These are phyloP conservation scores for Thermomucor indicae-seudaticae DNA, from an alignment of 371 early-diverging fungal species.

Conservation along the genomic window DNA sequence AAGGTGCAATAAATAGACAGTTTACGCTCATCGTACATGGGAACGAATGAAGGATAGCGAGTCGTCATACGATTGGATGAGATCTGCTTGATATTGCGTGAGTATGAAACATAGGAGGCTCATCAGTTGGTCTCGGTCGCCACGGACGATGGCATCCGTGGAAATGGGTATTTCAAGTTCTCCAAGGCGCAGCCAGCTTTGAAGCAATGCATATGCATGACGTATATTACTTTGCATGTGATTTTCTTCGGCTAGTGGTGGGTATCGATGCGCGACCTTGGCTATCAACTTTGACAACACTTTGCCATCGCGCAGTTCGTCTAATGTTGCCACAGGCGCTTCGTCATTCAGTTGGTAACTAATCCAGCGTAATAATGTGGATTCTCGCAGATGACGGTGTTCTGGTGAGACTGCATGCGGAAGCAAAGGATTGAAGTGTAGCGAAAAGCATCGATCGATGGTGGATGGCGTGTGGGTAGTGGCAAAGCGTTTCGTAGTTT, in stretches of 20 bases:
- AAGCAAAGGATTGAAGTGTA: slow-evolving; percentile 4
- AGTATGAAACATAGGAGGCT: slow-evolving; percentile 27
- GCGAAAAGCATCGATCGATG: slow-evolving; percentile 4
- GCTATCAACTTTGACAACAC: background rate
- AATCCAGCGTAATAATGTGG: slow-evolving; percentile 11
- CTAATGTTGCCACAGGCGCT: slow-evolving; percentile 1
- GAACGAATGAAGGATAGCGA: slow-evolving; percentile 22
- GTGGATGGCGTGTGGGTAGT: slow-evolving; percentile 8
- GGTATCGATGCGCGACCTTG: background rate
- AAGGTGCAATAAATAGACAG: background rate
- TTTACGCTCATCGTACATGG: slow-evolving; percentile 20
- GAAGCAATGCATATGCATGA: background rate
- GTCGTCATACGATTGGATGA: slow-evolving; percentile 17
- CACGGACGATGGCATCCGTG: slow-evolving; percentile 4
- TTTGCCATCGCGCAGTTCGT: slow-evolving; percentile 1
- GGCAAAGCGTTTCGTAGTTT: slow-evolving; percentile 3
- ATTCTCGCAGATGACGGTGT: slow-evolving; percentile 13
- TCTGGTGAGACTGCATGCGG: slow-evolving; percentile 7
- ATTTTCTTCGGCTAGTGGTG: background rate
- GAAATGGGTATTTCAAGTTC: background rate
- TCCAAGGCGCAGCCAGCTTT: slow-evolving; percentile 2
- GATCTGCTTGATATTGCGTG: slow-evolving; percentile 28
- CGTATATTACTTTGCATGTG: background rate
- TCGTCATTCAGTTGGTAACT: background rate
- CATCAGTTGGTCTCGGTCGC: slow-evolving; percentile 19